Conservation (phyloP, 495 filamentous ascomycete species). For the Glonium stellatum region DNA sequence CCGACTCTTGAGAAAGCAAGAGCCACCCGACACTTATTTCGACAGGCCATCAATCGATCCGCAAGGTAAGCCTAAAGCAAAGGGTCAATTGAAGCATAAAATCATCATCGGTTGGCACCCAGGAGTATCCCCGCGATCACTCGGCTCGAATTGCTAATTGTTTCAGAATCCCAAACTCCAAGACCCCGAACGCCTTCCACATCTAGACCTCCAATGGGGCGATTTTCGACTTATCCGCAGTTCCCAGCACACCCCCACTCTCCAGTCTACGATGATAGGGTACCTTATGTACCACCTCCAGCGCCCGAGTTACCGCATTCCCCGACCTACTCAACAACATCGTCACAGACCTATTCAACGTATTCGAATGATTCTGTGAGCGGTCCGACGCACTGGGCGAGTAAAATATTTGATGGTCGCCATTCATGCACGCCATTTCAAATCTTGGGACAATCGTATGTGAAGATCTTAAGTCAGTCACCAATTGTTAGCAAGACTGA, state of each 20-base stretch:
- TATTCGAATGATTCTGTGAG: conserved; percentile 23
- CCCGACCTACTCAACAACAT: conserved; percentile 29
- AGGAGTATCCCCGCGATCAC: too few relatives aligned
- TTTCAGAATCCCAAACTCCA: neutral
- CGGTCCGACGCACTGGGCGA: conserved; percentile 46
- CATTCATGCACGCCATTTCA: conserved; percentile 40
- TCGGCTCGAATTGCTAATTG: too few relatives aligned
- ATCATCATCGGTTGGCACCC: too few relatives aligned
- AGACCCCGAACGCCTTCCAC: conserved; percentile 3
- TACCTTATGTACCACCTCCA: conserved; percentile 28
- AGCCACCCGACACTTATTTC: conserved; percentile 25
- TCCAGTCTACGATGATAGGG: conserved; percentile 21
- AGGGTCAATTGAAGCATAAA: too few relatives aligned
- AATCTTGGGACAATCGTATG: conserved; percentile 40
- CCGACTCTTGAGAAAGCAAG: conserved; percentile 22
- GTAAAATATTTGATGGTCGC: conserved; percentile 41
- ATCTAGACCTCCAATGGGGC: conserved; percentile 9
- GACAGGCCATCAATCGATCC: conserved; percentile 13
- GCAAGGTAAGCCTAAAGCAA: neutral
- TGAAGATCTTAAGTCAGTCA: neutral
- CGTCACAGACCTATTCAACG: conserved; percentile 25
- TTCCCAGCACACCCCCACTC: conserved; percentile 1
- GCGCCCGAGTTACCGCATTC: conserved; percentile 31
- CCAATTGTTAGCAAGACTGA: neutral
- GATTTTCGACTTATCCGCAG: conserved; percentile 10